phyloP scores from a whole-genome alignment of 345 rosid genomes.

The Ricinus communis region DNA sequence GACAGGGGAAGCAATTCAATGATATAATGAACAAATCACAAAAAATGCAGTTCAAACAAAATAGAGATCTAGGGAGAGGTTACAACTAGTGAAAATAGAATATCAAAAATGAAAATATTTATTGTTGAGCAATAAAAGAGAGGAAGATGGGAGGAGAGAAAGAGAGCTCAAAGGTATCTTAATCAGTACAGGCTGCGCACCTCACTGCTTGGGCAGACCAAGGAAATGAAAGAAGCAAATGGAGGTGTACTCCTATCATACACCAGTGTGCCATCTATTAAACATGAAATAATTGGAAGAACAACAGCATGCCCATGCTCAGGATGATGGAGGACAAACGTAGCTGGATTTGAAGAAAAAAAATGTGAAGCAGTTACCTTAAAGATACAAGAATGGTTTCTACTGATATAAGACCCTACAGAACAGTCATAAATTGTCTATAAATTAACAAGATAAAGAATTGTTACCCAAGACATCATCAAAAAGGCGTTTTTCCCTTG shows the following conservation, averaged over 20 bases:
- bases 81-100: neutral
- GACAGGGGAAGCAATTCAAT: neutral
- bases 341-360: conserved; percentile 58
- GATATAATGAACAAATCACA: conserved; percentile 6
- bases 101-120: neutral
- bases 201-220: conserved; percentile 81
- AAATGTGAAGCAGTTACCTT: conserved; percentile 10
- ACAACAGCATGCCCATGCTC: conserved; percentile 95
- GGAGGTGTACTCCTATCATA: conserved; percentile 77
- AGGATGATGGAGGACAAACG: conserved; percentile 93
- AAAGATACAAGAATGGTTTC: neutral
- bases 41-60: conserved; percentile 1
- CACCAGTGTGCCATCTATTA: conserved; percentile 81
- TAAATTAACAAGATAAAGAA: conserved; percentile 20
- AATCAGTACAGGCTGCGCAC: conserved; percentile 35
- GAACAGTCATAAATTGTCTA: conserved; percentile 1
- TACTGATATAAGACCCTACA: neutral
- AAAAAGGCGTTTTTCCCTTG: conserved; percentile 69
- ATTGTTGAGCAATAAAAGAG: neutral
- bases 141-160: neutral
- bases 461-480: conserved; percentile 87
- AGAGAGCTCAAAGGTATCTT: neutral
- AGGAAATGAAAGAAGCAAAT: conserved; percentile 88
- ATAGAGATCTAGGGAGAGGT: neutral
- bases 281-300: conserved; percentile 91